phyloP scores from a whole-genome alignment of 768 basidiomycete genomes.

The Postia placenta region DNA sequence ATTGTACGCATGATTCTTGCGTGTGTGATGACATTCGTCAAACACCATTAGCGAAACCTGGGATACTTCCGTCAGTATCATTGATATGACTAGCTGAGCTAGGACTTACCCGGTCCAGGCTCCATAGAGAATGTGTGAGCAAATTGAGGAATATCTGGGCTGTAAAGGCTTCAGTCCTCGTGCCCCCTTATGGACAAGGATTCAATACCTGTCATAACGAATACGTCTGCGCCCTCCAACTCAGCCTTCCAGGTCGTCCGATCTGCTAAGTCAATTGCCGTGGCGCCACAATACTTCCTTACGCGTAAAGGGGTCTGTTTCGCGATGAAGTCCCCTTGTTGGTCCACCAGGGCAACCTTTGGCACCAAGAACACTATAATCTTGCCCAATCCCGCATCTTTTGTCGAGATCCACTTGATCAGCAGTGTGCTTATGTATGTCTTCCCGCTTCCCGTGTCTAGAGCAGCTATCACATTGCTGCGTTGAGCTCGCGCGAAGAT shows the following conservation, averaged over 20 bases:
- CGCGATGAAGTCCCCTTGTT: constrained; percentile 65
- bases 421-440: constrained; percentile 56
- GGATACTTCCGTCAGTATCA: neutral
- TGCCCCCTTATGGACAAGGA: neutral
- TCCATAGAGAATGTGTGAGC: constrained; percentile 78
- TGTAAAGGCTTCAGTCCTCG: constrained; percentile 20
- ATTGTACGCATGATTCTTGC: constrained; percentile 52
- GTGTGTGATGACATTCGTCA: constrained; percentile 53
- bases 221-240: constrained; percentile 61
- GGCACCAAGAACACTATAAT: constrained; percentile 79
- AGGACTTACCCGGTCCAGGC: constrained; percentile 46
- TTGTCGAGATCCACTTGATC: constrained; percentile 67
- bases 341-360: constrained; percentile 78
- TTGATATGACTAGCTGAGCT: neutral
- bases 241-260: constrained; percentile 56
- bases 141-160: constrained; percentile 82
- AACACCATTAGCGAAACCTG: constrained; percentile 54
- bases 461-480: constrained; percentile 50
- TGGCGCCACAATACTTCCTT: constrained; percentile 60
- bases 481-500: constrained; percentile 46
- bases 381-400: constrained; percentile 45
- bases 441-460: constrained; percentile 59
- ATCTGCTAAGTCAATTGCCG: constrained; percentile 69
- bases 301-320: constrained; percentile 63
- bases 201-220: constrained; percentile 76